Evolutionary conservation across 2,329 filamentous ascomycete genomes (phyloP), one percentile per base, ranked within the genome.

Genomic region (Monosporascus ibericus): DNA sequence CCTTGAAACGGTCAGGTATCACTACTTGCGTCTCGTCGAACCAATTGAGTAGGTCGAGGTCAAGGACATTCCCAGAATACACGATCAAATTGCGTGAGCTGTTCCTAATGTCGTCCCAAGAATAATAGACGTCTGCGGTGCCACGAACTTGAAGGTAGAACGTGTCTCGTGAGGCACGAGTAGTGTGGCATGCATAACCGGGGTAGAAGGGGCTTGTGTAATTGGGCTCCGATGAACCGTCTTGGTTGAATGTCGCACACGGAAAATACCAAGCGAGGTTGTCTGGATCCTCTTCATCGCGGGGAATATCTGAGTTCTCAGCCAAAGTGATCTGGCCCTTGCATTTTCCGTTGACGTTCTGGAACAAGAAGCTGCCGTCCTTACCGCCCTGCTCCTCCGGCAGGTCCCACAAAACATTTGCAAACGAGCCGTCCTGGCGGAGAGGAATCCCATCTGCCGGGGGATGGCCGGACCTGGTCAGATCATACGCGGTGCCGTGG

Each of bases 321-420:
- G 87, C 82, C 7, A 78, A 71, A 1, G 83, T 95, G 66, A 99
- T 96, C 52, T 97, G 72, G 9, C 81, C 88, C 73, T 97, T 99
- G 80, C 94, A 99, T 57, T 88, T 88, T 47, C 94, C 95, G 63
- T 99, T 99, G 69, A 99, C 94, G 60, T 97, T 95, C 68, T 99
- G 94, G 73, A 99, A 99, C 65, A 99, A 74, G 68, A 99, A 99
- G 66, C 92, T 97, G 53, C 90, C 92, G 67, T 99, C 95, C 70
- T 88, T 81, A n/a, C 92, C 94, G 51, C 85, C 86, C 62, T 92
- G 84, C 65, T 89, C 89, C 60, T 87, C 81, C 1, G 86, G 80
- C n/a, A 95, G 74, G 67, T 96, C 91, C 65, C 84, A 97, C 15
- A 99, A 75, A 24, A 99, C 85, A 63, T 97, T 96, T 25, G 88